Evolutionary conservation across 805 yeast genomes (phyloP).

Genomic region (Wickerhamomyces chaumierensis): DNA sequence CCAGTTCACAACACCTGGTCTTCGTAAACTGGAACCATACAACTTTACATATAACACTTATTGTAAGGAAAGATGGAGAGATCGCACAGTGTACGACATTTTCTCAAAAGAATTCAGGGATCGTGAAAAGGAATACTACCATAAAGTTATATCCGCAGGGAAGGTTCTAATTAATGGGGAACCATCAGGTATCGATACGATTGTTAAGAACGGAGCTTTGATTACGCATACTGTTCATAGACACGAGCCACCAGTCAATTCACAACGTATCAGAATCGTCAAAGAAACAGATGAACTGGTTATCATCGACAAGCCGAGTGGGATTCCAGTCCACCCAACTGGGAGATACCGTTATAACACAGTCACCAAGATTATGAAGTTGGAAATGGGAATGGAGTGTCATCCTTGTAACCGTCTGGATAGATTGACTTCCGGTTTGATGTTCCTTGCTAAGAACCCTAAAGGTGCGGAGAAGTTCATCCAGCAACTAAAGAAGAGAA

Average conservation of each 20-base stretch:
- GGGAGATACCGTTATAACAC: conserved; percentile 73
- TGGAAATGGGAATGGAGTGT: conserved; percentile 35
- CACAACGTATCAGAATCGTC: conserved; percentile 22
- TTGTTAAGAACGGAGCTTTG: conserved; percentile 72
- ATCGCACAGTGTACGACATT: conserved; percentile 66
- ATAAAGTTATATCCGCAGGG: conserved; percentile 43
- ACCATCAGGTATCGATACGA: conserved; percentile 51
- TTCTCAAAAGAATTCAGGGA: conserved; percentile 82
- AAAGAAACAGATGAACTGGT: conserved; percentile 46
- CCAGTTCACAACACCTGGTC: conserved; percentile 2
- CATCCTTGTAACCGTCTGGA: conserved; percentile 77
- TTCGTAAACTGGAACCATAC: conserved; percentile 75
- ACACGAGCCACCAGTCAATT: conserved; percentile 58
- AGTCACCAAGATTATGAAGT: conserved; percentile 67
- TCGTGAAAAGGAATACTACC: conserved; percentile 55
- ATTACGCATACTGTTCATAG: conserved; percentile 69
- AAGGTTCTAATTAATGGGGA: conserved; percentile 62
- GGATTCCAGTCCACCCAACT: conserved; percentile 93
- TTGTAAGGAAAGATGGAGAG: conserved; percentile 89
- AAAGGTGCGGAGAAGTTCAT: conserved; percentile 37
- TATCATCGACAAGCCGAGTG: conserved; percentile 87
- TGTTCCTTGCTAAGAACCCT: conserved; percentile 28
- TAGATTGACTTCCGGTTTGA: conserved; percentile 89
- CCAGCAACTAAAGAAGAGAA: conserved; percentile 50
- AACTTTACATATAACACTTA: conserved; percentile 79